Evolutionary conservation across 495 filamentous ascomycete species (phyloP), one percentile per base, ranked within the genome.

Genomic region (Paragyromitra xinjiangensis): DNA sequence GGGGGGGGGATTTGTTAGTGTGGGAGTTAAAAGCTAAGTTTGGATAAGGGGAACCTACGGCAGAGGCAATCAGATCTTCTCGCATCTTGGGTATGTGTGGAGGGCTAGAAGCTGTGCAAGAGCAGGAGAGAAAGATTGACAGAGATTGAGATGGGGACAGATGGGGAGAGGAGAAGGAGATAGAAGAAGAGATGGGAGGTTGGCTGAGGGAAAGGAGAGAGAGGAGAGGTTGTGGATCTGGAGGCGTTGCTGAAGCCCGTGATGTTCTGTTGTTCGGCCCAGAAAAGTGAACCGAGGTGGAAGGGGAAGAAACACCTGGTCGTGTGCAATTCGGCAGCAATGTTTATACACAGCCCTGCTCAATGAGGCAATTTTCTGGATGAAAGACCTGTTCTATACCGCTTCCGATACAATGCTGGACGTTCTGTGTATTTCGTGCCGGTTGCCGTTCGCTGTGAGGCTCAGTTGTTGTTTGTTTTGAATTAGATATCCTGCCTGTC

Each of bases 21-120:
- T 80, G 48, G 44, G 11, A 70, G 62, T 19, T 45, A 34, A 22
- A 19, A 45, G 45, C 2, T 12, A 14, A 61, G 22, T 39, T 48
- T 51, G 62, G 44, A 37, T 6, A 50, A 22, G 34, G 65, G 64
- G 24, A 50, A 87, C 89, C 84, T 87, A 93, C 91, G 82, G 93
- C 93, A 80, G 92, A 94, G 79, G 89, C 85, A 82, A 97, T 90
- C 73, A 96, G 85, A 83, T 96, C 93, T 89, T 96, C 93, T 75
- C 93, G 92, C 82, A 91, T 90, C 81, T 91, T 82, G 74, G 44
- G 56, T 26, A 44, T 42, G 44, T 34, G 34, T 12, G 51, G 22
- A 34, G 37, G 22, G 22, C 48, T 51, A 51, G 40, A 65, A 78
- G 55, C 48, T 45, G 24, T 6, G 19, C 6, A 16, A 16, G 29